Evolutionary conservation across 129 eudicot species (phyloP), one percentile per base, ranked within the genome.

Genomic region (Saussurea involucrata): DNA sequence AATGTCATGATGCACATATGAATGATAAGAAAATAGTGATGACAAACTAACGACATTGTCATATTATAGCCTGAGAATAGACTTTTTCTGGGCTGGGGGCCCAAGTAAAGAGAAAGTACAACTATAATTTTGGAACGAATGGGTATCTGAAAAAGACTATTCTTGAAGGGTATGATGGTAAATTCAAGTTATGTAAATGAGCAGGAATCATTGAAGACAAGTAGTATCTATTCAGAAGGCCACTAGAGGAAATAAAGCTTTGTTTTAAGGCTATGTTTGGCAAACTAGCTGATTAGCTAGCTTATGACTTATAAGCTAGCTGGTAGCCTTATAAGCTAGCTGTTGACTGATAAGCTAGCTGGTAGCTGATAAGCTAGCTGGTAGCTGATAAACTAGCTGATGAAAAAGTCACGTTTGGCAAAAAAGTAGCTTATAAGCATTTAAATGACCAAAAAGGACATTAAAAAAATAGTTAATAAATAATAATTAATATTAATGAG

Each of bases 31-130:
- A n/a, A 80, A 37, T 74, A 37, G 84, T 80, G 75, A 80, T 74
- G 84, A 80, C 71, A 80, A 80, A 74, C 84, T 67, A 58, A 80
- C 80, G 31, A 80, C 80, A 74, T 67, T 80, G 80, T 74, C 80
- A 55, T 74, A 36, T 74, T 63, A 63, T 63, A 80, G 72, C 72
- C 55, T 68, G 72, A 55, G 72, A 34, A 68, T 20, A 34, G 55
- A 49, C 75, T 53, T 66, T 67, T 25, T 58, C 24, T 28, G 64
- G 20, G 68, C 57, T 31, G 64, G 13, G 68, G 83, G 79, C 58
- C 80, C 80, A 80, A 46, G 21, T 57, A 67, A 55, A 33, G 72
- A 55, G 84, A 74, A 80, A 67, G 84, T 80, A 80, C 84, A 68
- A 80, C 40, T 72, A 71, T 71, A 71, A 49, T 82, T 63, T 53